Evolutionary conservation across 768 basidiomycete species (phyloP), one percentile per base, ranked within the genome.

Genomic region (Rubroboletus satanas): DNA sequence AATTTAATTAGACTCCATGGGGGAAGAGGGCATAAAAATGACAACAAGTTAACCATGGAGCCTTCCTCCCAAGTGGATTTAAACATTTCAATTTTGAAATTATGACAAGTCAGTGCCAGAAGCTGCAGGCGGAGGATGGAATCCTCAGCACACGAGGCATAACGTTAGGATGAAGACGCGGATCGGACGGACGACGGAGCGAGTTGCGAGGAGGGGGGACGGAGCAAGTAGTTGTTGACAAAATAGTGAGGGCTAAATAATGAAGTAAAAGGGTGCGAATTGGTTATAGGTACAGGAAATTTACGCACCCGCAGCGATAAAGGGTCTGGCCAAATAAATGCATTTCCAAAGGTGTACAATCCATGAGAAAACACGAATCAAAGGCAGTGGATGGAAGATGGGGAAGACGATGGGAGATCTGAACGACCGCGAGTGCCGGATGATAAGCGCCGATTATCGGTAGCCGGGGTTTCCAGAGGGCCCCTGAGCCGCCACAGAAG

Each of bases 371-470:
- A 36, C 36, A 26, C 15, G 21, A 36, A 52, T 45, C 15, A 33
- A 39, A 45, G 45, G 38, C 33, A 35, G 35, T 17, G 29, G 29
- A 43, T 18, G 31, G 28, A 55, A 43, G 52, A 42, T 31, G 21
- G 11, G 11, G 33, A 39, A 43, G 44, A 36, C 21, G 45, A 32
- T 28, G 41, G 46, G 48, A 32, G 39, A 52, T 54, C 46, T 37
- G 37, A 46, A 49, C 31, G 33, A 50, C 47, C 10, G 29, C 55
- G 50, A 36, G 51, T 33, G 29, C 48, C 21, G 31, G 50, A 39
- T 54, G 68, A 64, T 66, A 66, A 56, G 62, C 56, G 56, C 54
- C 41, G 51, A 65, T 62, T 57, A 64, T 71, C 63, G 56, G 66
- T 63, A 45, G 41, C 56, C 58, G 57, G 43, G 50, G 51, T 59